Base-by-base conservation (phyloP, 2,329 filamentous ascomycete genomes). In the Cordyceps tenuipes region DNA sequence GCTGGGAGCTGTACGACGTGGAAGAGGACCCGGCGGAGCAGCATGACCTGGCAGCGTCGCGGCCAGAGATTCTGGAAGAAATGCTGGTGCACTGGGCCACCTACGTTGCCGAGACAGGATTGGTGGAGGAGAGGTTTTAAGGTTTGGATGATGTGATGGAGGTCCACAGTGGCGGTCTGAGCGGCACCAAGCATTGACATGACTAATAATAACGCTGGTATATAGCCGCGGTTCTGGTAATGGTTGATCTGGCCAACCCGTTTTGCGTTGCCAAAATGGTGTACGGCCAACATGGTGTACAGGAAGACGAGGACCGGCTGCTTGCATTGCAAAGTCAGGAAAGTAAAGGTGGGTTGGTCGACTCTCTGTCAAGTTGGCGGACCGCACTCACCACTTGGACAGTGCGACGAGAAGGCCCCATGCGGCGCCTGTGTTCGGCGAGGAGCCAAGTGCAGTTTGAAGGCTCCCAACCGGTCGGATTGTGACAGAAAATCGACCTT, bases 81-180 rank as follows among this genome's bases (percentile, higher is more conserved):
- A 70, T 84, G 66, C 67, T 83, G 6, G 75, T 77, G 64, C 71
- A 79, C 21, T 85, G 82, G 81, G 79, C 84, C 62, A 75, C 79
- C 62, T 84, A 84, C 69, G 79, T 81, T 12, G 56, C 64, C 9
- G 64, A 65, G 47, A 66, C 63, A n/a, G 67, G 66, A 0, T 58
- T 66, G 12, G 54, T 57, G 23, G 49, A 51, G 36, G 49, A 51
- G 3, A 31, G 31, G 49, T 51, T 51, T 39, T 51, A 26, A 51
- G 19, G 49, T 7, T 7, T 7, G 47, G 17, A 51, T 51, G 49
- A 51, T 51, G 49, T 51, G 49, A 51, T 51, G 23, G 49, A 21
- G 49, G n/a, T 31, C 49, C 49, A 51, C 49, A 51, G 39, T 51
- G 31, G 31, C 49, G 49, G 26, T 50, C 5, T 29, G 29, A 13